Base-by-base conservation (phyloP, 495 filamentous ascomycete species). In the Tricharina praecox region DNA sequence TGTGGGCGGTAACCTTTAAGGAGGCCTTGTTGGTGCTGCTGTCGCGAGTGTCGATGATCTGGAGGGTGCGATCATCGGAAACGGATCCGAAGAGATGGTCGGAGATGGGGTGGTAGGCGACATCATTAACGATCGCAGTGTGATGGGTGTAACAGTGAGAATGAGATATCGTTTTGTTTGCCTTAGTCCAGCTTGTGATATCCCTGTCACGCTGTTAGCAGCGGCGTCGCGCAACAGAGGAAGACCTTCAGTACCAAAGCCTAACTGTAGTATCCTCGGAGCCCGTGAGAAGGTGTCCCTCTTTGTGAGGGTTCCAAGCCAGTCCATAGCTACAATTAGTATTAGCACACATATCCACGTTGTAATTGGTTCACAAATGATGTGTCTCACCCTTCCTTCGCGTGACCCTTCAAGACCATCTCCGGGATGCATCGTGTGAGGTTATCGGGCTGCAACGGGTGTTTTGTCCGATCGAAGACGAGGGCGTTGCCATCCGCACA, bases 391-490 rank as follows among this genome's bases (percentile, higher is more conserved):
- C 92, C 92, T 67, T 99, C 92, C 53, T 73, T 72, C 34, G 74
- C 78, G 58, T 99, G 92, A 3, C 92, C 92, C 16, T 78, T 59
- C 18, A 95, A 75, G 55, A 82, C 86, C 59, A 90, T 79, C 58
- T 93, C 81, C 18, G 83, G 56, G 77, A 81, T 21, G 82, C 78
- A 42, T 68, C 73, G 42, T 78, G 81, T 16, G 3, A 47, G 34
- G 75, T 77, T 4, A 78, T 82, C 44, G 71, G 67, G 56, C 75
- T 78, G 39, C 71, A 79, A 28, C 2, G 58, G 58, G 57, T 96
- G 92, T 70, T 95, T 96, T 41, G 92, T 92, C 50, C 85, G 77
- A 66, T 99, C 92, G 66, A 86, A 99, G 50, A 99, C 77, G 66
- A 94, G 73, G 23, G 93, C 81, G 52, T 75, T 77, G 33, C 82